Conservation (phyloP, 2,329 filamentous ascomycete species). For the Huntiella abstrusa region DNA sequence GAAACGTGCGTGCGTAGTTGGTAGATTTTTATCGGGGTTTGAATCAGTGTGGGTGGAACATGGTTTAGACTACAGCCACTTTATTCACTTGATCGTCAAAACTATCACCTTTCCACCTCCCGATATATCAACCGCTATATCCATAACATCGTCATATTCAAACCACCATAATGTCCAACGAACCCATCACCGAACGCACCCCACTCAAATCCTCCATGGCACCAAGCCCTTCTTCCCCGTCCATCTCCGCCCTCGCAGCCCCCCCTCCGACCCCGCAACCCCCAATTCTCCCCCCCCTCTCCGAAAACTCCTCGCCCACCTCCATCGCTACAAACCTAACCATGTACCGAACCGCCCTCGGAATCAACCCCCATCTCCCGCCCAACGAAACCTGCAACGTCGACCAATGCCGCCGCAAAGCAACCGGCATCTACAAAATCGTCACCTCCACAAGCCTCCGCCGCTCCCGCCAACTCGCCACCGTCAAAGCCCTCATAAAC, state of each 20-base stretch:
- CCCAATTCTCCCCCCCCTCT: not conserved
- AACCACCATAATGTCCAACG: not conserved
- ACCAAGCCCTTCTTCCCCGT: not conserved
- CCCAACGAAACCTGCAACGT: not conserved
- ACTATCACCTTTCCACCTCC: too few relatives aligned
- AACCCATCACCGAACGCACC: not conserved
- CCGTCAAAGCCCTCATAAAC: constrained; percentile 23
- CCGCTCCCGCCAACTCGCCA: constrained; percentile 17
- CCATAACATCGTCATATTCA: too few relatives aligned
- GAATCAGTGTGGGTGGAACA: too few relatives aligned
- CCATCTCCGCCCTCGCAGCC: not conserved
- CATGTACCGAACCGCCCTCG: constrained; percentile 7
- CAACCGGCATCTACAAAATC: constrained; percentile 4
- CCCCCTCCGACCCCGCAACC: not conserved
- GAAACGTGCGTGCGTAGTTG: too few relatives aligned
- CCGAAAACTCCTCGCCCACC: not conserved
- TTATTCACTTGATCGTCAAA: too few relatives aligned
- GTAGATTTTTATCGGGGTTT: too few relatives aligned
- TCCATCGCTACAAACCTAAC: not conserved
- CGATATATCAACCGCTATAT: too few relatives aligned
- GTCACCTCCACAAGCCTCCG: not conserved
- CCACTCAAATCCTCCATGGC: not conserved
- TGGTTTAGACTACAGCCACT: too few relatives aligned
- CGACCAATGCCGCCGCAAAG: constrained; percentile 4
- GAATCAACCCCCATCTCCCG: constrained; percentile 1